Base-by-base conservation (phyloP, 2,329 filamentous ascomycete species). In the Paecilomyces fulvus region DNA sequence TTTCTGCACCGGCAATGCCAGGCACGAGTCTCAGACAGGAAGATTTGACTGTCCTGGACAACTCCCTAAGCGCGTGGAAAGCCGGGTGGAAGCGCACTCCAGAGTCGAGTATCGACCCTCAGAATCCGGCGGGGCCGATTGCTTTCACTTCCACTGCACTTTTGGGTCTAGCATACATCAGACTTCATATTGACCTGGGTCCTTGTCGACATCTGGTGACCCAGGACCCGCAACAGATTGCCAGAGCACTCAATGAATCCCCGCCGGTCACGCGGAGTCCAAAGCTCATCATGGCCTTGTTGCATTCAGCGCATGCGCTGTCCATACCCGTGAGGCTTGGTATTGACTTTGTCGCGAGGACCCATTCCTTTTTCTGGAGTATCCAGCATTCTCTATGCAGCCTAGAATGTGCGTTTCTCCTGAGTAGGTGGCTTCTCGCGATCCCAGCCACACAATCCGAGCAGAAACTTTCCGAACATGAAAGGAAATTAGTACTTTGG, bases 341-440 rank as follows among this genome's bases (percentile, higher is more conserved):
- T 1, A 76, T 82, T 52, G 74, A 78, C 52, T 80, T 80, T 53
- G 79, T 82, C 37, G 78, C 79, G 2, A 72, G 73, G 50, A 80
- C 76, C 1, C 79, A 81, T 62, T 80, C 78, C 1, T 77, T 80
- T 55, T 78, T 80, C 62, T 82, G 80, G 80, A 79, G 76, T 37
- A 78, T 82, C 28, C 78, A 81, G 60, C 80, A 82, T 60, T 79
- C 78, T 1, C 68, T 82, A 5, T 80, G 78, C 65, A 80, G 76
- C 57, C 65, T 82, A 14, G 79, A 81, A 60, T 82, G 79, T 55
- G 79, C 80, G 0, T 78, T 77, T 59, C 70, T 78, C 21, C 64
- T 78, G 4, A 76, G 73, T 56, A 72, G 75, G 52, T 78, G 76
- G 76, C 63, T 78, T 4, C 70, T 76, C 23, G 70, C 73, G 4